Evolutionary conservation across 768 basidiomycete genomes (phyloP).

Genomic region (Rickenella mellea): DNA sequence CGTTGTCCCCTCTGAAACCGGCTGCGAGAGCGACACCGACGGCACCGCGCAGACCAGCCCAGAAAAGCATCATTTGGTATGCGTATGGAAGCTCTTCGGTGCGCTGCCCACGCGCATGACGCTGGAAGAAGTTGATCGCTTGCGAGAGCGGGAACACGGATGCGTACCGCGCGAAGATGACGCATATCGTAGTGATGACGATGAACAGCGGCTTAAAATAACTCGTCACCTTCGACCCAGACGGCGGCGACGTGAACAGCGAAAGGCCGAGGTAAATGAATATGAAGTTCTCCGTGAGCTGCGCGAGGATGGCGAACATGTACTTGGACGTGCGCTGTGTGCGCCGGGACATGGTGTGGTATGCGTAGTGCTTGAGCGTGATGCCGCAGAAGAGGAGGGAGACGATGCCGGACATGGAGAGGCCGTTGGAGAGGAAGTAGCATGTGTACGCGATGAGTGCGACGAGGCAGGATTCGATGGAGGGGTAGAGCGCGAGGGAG

Average conservation of each 20-base stretch:
- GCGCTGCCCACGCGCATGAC: slow-evolving; percentile 76
- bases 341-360: slow-evolving; percentile 95
- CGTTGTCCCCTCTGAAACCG: slow-evolving; percentile 90
- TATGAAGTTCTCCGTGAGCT: slow-evolving; percentile 97
- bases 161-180: slow-evolving; percentile 89
- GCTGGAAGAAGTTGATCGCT: slow-evolving; percentile 87
- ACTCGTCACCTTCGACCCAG: slow-evolving; percentile 62
- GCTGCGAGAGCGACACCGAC: slow-evolving; percentile 97
- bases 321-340: slow-evolving; percentile 93
- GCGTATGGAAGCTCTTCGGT: slow-evolving; percentile 91
- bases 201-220: slow-evolving; percentile 97
- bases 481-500: slow-evolving; percentile 75
- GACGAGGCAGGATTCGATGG: slow-evolving; percentile 94
- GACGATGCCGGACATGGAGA: slow-evolving; percentile 93
- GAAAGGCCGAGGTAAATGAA: slow-evolving; percentile 97
- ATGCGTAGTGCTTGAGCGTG: slow-evolving; percentile 99
- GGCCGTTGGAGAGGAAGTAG: slow-evolving; percentile 98
- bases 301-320: slow-evolving; percentile 89
- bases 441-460: slow-evolving; percentile 91
- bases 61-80: slow-evolving; percentile 99
- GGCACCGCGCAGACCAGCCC: slow-evolving; percentile 94
- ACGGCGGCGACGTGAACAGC: slow-evolving; percentile 85
- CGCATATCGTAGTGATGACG: slow-evolving; percentile 81
- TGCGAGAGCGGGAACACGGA: slow-evolving; percentile 95
- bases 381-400: slow-evolving; percentile 98